These are phyloP conservation scores for Anethum foeniculum DNA, from an alignment of 140 eudicot species.

Conservation along the genomic window DNA sequence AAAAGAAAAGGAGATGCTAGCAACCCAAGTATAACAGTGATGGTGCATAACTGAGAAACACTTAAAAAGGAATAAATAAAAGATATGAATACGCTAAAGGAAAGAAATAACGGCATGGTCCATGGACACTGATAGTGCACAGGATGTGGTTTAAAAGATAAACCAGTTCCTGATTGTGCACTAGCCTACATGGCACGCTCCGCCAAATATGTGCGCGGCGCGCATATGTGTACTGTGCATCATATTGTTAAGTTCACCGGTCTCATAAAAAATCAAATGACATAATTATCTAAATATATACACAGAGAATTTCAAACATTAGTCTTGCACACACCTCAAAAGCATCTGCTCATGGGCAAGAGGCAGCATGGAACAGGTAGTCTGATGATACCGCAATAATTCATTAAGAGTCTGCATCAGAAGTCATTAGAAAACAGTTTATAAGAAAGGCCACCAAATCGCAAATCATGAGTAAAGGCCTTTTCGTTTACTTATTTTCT, in stretches of 20 bases:
- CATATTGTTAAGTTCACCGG: too few relatives aligned
- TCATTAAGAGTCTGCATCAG: conserved; percentile 64
- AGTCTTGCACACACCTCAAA: conserved; percentile 42
- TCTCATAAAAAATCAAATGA: background rate
- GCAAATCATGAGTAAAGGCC: background rate
- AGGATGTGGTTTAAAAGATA: background rate
- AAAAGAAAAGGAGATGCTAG: background rate
- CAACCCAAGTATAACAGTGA: background rate
- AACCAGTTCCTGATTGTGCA: background rate
- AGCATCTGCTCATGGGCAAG: conserved; percentile 59
- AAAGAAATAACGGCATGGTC: background rate
- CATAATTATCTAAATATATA: background rate
- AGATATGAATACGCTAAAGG: background rate
- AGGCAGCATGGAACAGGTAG: conserved; percentile 54
- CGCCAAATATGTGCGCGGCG: too few relatives aligned
- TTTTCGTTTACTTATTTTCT: background rate
- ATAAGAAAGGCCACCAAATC: background rate
- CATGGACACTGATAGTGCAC: background rate
- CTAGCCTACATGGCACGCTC: too few relatives aligned
- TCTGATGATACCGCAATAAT: conserved; percentile 33
- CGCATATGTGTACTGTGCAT: background rate
- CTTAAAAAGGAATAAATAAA: background rate
- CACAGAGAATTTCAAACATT: background rate
- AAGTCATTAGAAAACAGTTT: conserved; percentile 6
- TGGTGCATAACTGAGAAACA: background rate